phyloP scores from a whole-genome alignment of 305 asterid genomes.

The Fraxinus albicans region DNA sequence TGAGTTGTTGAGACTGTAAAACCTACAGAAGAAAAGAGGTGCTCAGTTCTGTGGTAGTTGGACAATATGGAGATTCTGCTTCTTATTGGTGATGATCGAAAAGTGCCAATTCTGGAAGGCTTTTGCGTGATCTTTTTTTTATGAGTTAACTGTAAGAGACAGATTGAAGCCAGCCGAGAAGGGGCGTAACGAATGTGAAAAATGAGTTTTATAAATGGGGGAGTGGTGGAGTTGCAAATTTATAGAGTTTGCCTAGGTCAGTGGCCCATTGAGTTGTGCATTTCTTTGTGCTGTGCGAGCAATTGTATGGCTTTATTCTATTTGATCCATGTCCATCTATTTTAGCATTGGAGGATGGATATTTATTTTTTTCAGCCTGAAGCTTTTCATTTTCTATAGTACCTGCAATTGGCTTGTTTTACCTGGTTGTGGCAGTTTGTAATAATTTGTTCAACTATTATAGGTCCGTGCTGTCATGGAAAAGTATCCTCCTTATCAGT shows the following conservation, averaged over 20 bases:
- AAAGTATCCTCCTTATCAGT: constrained; percentile 87
- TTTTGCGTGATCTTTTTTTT: neutral
- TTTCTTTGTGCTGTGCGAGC: neutral
- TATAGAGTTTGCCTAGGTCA: neutral
- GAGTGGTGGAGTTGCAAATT: neutral
- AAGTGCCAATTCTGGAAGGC: neutral
- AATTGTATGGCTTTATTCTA: neutral
- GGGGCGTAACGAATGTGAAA: neutral
- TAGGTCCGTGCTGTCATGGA: constrained; percentile 96
- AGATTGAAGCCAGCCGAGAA: neutral
- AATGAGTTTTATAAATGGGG: neutral
- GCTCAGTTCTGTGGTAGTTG: neutral
- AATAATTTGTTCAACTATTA: constrained; percentile 14
- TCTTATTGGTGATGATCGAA: neutral
- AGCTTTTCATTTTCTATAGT: neutral
- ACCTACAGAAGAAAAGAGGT: neutral
- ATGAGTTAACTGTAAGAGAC: neutral
- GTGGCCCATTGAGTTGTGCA: neutral
- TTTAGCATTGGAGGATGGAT: neutral
- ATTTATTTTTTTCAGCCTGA: neutral
- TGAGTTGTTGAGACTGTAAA: neutral
- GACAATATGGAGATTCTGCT: neutral
- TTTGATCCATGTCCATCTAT: neutral
- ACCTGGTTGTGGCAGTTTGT: neutral
- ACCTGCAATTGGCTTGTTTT: neutral